A percentile compares a stretch with the other conserved stretches of the same genome.
Conservation (phyloP, 345 rosid species). For the Populus simonii region DNA sequence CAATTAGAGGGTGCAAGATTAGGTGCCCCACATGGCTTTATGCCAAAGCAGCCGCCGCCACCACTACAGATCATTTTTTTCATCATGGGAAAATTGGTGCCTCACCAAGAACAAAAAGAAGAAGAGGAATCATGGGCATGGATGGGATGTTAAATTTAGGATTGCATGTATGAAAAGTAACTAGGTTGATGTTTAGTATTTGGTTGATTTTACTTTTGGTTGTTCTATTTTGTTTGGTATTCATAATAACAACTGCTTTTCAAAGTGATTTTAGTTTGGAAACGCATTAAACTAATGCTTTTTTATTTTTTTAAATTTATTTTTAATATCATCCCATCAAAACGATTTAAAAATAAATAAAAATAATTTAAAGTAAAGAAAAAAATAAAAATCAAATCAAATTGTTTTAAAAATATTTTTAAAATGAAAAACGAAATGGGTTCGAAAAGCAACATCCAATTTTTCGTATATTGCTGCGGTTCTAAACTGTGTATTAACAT, state of each 20-base stretch:
- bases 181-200: background rate
- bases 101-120: background rate
- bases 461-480: too few species aligned
- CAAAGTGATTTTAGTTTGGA: fast-evolving
- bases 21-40: conserved; percentile 38
- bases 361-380: too few species aligned
- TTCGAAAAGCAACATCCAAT: too few species aligned
- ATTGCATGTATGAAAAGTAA: background rate
- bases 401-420: too few species aligned
- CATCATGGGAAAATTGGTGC: background rate
- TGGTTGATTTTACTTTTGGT: background rate
- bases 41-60: conserved; percentile 26
- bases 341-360: fast-evolving
- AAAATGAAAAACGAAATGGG: too few species aligned
- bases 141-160: background rate
- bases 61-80: conserved; percentile 21
- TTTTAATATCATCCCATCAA: too few species aligned
- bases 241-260: fast-evolving
- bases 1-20: conserved; percentile 12
- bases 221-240: too few species aligned
- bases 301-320: too few species aligned
- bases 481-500: too few species aligned
- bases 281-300: fast-evolving
- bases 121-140: background rate
- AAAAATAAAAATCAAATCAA: too few species aligned